Base-by-base conservation (phyloP, 306 rosid genomes). In the Canavalia ensiformis region DNA sequence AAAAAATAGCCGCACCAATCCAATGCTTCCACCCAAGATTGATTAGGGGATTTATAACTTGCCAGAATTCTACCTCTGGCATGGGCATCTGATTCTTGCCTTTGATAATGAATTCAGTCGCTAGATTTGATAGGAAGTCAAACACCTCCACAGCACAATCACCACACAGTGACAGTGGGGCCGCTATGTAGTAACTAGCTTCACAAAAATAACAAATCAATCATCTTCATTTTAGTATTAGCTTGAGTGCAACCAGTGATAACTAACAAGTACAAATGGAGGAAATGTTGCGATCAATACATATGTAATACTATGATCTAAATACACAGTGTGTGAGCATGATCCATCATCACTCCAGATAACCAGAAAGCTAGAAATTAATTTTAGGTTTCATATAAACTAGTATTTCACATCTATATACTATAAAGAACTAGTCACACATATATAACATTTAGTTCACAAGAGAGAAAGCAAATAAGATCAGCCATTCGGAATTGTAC, bases 161-260 rank as follows among this genome's bases (percentile, higher is more conserved):
- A 86, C 93, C 84, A 83, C 97, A 95, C 68, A 95, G 92, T 35
- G 97, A 93, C 54, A 93, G 81, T 5, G 99, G 97, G n/a, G 90
- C 94, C 76, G 91, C 97, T 76, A 85, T 60, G 85, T 93, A 93
- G 92, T 90, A 95, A 76, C 97, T 95, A 90, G 85, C 78, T 84
- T 86, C 78, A 73, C 63, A 85, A 86, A 83, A 87, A 68, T 35
- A 76, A 76, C 67, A 65, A 76, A 87, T 90, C 79, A 90, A 77
- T 67, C 56, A 62, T 73, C 81, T 73, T 30, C 28, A 51, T n/a
- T 73, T 80, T 77, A 72, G 51, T 68, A 50, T 80, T 52, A 59
- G 69, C 73, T 37, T 46, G 47, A 70, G 68, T 49, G 65, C 50
- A 83, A 41, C 37, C 81, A 81, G 33, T n/a, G 35, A 64, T 11